Base-by-base conservation (phyloP, 2,329 filamentous ascomycete species). In the Exophiala bonariae region DNA sequence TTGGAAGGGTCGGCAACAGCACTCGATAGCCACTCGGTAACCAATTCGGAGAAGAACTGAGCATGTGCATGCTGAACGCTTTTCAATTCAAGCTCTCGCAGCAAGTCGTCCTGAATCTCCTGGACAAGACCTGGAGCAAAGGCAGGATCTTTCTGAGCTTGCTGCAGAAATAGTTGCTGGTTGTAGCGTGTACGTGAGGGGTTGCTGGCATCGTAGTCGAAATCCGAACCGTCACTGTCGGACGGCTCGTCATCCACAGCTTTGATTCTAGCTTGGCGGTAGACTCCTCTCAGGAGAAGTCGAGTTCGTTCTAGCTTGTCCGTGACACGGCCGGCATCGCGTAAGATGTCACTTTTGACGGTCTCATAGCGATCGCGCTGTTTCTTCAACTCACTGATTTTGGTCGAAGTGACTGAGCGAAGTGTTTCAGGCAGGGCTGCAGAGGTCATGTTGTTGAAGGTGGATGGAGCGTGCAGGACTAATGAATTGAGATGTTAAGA, bases 51-150 rank as follows among this genome's bases (percentile, higher is more conserved):
- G 59, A 82, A 83, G 23, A 84, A 68, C 5, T 71, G 67, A 1
- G 79, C 79, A 58, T 81, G 78, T 14, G 78, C 70, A 55, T 80
- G 75, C 48, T 76, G 79, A 39, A 73, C 68, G n/a, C 71, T 71
- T 54, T 80, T 69, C n/a, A 73, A 66, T 11, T 69, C 60, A 4
- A 83, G 54, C 26, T 74, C 71, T 19, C 69, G 61, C 26, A 71
- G 63, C n/a, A 83, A 58, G 18, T 70, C 65, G 11, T 61, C 53
- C 52, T 81, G 72, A 63, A 74, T 79, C 34, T 71, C 68, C 1
- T 59, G 54, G 5, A 83, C 51, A 16, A 73, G 67, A 16, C 63
- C 57, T 9, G 70, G 57, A 0, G 77, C 76, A 16, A 83, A 67
- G 1, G 78, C 78, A 2, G 72, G 70, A 57, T 83, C 79, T 47